These are phyloP conservation scores for Clarkia xantiana DNA, from an alignment of 345 rosid genomes.

Conservation along the genomic window DNA sequence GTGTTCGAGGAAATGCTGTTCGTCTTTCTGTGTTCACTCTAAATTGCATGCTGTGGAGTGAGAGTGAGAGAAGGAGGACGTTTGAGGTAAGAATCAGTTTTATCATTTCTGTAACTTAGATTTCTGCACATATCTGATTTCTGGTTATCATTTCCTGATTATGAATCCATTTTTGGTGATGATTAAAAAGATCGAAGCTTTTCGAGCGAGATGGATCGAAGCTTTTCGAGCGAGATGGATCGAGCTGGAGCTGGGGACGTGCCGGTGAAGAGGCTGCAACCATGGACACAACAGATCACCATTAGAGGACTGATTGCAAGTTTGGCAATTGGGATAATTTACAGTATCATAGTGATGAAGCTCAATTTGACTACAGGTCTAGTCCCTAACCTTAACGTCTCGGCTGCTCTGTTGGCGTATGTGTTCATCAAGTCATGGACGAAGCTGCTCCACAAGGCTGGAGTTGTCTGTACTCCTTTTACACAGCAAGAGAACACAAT, in stretches of 20 bases:
- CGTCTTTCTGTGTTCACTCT: too few species aligned
- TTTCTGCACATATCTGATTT: too few species aligned
- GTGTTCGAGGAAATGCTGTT: too few species aligned
- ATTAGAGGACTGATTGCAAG: too few species aligned
- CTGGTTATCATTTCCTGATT: too few species aligned
- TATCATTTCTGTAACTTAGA: too few species aligned
- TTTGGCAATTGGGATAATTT: slow-evolving; percentile 45
- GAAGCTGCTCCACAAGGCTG: slow-evolving; percentile 55
- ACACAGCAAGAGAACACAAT: slow-evolving; percentile 12
- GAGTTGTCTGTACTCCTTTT: slow-evolving; percentile 54
- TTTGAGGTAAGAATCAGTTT: too few species aligned
- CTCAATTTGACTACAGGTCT: slow-evolving; percentile 86
- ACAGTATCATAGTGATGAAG: slow-evolving; percentile 81
- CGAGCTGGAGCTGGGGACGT: neutral
- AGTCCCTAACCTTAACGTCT: slow-evolving; percentile 91
- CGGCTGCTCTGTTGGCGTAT: slow-evolving; percentile 79
- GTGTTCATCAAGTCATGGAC: slow-evolving; percentile 74
- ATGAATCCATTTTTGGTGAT: too few species aligned
- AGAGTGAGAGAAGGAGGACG: too few species aligned
- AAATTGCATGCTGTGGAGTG: too few species aligned
- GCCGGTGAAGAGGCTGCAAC: slow-evolving; percentile 34
- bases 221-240: slow-evolving; percentile 1
- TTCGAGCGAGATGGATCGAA: too few species aligned
- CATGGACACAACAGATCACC: slow-evolving; percentile 11
- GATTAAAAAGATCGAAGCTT: neutral